phyloP scores from a whole-genome alignment of 2,329 filamentous ascomycete genomes.

The Neodidymelliopsis sp. region DNA sequence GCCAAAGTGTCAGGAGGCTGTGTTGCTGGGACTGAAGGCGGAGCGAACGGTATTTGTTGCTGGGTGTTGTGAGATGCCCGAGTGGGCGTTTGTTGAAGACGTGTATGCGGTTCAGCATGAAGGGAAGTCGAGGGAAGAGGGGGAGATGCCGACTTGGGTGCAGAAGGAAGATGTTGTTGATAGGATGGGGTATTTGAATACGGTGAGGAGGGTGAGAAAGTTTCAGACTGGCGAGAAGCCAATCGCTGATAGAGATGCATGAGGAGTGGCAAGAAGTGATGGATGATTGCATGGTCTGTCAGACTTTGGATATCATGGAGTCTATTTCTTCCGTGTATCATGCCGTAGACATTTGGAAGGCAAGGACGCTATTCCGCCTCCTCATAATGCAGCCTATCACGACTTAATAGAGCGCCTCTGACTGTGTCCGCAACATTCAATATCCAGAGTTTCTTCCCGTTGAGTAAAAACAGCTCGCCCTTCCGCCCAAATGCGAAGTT shows the following conservation, averaged over 20 bases:
- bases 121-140: slow-evolving; percentile 5
- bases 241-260: no score
- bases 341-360: no score
- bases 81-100: slow-evolving; percentile 48
- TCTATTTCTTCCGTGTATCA: no score
- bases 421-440: slow-evolving; percentile 13
- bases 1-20: slow-evolving; percentile 56
- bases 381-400: slow-evolving; percentile 11
- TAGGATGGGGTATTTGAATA: slow-evolving; percentile 42
- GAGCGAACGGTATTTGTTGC: slow-evolving; percentile 43
- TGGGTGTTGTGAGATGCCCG: slow-evolving; percentile 42
- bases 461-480: slow-evolving; percentile 57
- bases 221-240: slow-evolving; percentile 28
- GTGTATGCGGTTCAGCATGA: slow-evolving; percentile 23
- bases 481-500: slow-evolving; percentile 59
- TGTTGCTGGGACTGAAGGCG: slow-evolving; percentile 29
- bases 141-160: slow-evolving; percentile 32
- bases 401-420: slow-evolving; percentile 21
- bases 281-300: no score
- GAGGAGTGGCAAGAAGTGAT: no score
- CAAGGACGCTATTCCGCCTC: slow-evolving; percentile 3
- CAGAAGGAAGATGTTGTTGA: slow-evolving; percentile 25
- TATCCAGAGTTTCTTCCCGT: slow-evolving; percentile 44
- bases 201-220: slow-evolving; percentile 39
- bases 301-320: no score